Evolutionary conservation across 495 filamentous ascomycete genomes (phyloP).

Genomic region (Annulohypoxylon stygium): DNA sequence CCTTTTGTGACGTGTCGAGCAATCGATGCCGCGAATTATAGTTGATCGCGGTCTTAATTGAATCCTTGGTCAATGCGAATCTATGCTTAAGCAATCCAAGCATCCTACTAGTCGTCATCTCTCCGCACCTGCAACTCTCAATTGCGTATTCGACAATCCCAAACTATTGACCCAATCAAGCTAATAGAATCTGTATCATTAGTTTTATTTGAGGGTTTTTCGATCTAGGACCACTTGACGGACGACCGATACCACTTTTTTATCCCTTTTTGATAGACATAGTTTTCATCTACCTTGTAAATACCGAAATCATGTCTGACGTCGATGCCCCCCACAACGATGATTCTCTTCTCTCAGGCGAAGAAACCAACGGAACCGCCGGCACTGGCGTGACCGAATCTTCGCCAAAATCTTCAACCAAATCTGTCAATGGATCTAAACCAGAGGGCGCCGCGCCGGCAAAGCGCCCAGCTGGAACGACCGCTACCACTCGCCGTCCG

Average conservation of each 20-base stretch:
- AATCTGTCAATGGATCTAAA: conserved; percentile 49
- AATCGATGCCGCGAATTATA: conserved; percentile 47
- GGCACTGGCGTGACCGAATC: conserved; percentile 47
- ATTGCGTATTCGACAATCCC: conserved; percentile 26
- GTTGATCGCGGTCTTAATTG: conserved; percentile 32
- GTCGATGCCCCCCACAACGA: conserved; percentile 58
- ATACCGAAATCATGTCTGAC: conserved; percentile 59
- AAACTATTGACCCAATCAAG: conserved; percentile 4
- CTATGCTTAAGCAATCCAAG: conserved; percentile 28
- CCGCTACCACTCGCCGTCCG: conserved; percentile 48
- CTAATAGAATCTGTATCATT: conserved; percentile 40
- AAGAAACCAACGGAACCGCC: conserved; percentile 48
- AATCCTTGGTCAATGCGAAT: conserved; percentile 39
- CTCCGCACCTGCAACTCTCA: conserved; percentile 21
- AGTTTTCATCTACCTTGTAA: conserved; percentile 14
- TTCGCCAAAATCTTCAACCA: conserved; percentile 49
- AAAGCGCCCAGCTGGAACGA: conserved; percentile 52
- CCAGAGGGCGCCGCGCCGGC: conserved; percentile 42
- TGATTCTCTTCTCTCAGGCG: conserved; percentile 53
- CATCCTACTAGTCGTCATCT: conserved; percentile 10
- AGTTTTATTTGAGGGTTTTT: conserved; percentile 36
- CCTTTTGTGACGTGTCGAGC: conserved; percentile 53
- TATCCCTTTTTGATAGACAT: conserved; percentile 16
- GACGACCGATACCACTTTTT: conserved; percentile 34
- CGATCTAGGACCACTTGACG: conserved; percentile 25